These are phyloP conservation scores for Aspergillus ruber DNA, from an alignment of 2,329 filamentous ascomycete genomes.

Conservation along the genomic window DNA sequence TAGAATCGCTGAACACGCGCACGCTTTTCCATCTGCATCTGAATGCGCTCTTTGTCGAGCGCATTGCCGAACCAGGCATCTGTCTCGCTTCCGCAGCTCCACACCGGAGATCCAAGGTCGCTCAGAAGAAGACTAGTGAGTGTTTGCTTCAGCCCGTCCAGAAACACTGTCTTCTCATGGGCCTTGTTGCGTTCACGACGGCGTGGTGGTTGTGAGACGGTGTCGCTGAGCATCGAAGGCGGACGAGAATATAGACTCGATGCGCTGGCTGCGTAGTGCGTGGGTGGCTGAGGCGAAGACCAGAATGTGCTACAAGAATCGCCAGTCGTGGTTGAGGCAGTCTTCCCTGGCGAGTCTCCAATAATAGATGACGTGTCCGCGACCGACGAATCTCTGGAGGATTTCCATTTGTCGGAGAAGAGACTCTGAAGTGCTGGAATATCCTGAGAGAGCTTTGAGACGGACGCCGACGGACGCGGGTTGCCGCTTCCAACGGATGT, in stretches of 20 bases:
- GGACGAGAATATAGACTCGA: slow-evolving; percentile 49
- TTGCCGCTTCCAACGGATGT: slow-evolving; percentile 18
- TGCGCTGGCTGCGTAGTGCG: slow-evolving; percentile 57
- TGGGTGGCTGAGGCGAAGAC: slow-evolving; percentile 72
- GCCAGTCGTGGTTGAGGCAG: slow-evolving; percentile 62
- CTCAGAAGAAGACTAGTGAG: slow-evolving; percentile 80
- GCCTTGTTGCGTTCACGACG: slow-evolving; percentile 28
- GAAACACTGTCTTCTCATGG: slow-evolving; percentile 71
- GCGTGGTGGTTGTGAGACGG: slow-evolving; percentile 24
- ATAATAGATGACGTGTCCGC: slow-evolving; percentile 54
- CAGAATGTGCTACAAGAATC: slow-evolving; percentile 78
- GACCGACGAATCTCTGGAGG: slow-evolving; percentile 48
- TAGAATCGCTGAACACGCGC: slow-evolving; percentile 34
- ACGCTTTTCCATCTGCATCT: slow-evolving; percentile 33
- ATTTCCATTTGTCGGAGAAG: slow-evolving; percentile 60
- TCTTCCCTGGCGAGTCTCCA: slow-evolving; percentile 57
- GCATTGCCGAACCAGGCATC: slow-evolving; percentile 70
- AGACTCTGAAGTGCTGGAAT: slow-evolving; percentile 51
- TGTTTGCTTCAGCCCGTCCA: slow-evolving; percentile 69
- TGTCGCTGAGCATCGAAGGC: slow-evolving; percentile 37
- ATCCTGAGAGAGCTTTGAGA: slow-evolving; percentile 28
- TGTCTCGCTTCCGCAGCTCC: slow-evolving; percentile 85
- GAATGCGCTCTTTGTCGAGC: slow-evolving; percentile 44
- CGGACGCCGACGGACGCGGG: slow-evolving; percentile 24
- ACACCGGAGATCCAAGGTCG: slow-evolving; percentile 79